Percentiles rank a stretch among this genome's conserved stretches.
Conservation (phyloP, 164 flowering plant genomes). For the Brasenia schreberi region DNA sequence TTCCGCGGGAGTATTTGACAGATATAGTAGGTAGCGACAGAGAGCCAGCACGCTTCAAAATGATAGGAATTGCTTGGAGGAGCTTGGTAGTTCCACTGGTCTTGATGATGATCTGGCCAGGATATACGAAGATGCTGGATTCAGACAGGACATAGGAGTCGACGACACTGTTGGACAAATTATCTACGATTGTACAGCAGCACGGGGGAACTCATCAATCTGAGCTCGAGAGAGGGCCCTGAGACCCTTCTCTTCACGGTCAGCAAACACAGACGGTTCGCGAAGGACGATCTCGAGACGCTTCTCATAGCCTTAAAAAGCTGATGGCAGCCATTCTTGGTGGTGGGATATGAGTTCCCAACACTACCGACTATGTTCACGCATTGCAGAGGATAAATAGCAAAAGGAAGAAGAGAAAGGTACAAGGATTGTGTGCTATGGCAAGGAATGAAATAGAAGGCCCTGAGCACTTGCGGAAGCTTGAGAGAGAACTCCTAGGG, state of each 20-base stretch:
- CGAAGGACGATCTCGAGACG: constrained; percentile 54
- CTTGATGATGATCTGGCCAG: constrained; percentile 30
- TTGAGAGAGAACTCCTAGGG: too few relatives aligned
- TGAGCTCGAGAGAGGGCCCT: constrained; percentile 39
- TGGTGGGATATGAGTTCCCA: neutral
- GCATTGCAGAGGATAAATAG: neutral
- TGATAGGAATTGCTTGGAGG: constrained; percentile 35
- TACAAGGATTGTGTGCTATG: too few relatives aligned
- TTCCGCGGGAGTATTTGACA: constrained; percentile 52
- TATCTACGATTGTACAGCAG: constrained; percentile 46
- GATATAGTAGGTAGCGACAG: constrained; percentile 28
- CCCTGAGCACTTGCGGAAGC: too few relatives aligned
- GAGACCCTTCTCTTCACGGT: constrained; percentile 44
- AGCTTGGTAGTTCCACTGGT: constrained; percentile 27
- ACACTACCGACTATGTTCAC: neutral
- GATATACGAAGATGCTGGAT: constrained; percentile 59
- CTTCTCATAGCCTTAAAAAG: constrained; percentile 70
- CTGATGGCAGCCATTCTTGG: constrained; percentile 24
- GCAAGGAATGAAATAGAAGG: too few relatives aligned
- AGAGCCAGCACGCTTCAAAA: constrained; percentile 25
- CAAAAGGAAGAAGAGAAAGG: neutral
- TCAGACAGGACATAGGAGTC: constrained; percentile 75
- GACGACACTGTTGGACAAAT: constrained; percentile 29
- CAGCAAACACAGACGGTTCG: constrained; percentile 26
- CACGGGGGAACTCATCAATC: constrained; percentile 32